These are phyloP conservation scores for Colletotrichum chlorophyti DNA, from an alignment of 2,329 filamentous ascomycete genomes.

Conservation along the genomic window DNA sequence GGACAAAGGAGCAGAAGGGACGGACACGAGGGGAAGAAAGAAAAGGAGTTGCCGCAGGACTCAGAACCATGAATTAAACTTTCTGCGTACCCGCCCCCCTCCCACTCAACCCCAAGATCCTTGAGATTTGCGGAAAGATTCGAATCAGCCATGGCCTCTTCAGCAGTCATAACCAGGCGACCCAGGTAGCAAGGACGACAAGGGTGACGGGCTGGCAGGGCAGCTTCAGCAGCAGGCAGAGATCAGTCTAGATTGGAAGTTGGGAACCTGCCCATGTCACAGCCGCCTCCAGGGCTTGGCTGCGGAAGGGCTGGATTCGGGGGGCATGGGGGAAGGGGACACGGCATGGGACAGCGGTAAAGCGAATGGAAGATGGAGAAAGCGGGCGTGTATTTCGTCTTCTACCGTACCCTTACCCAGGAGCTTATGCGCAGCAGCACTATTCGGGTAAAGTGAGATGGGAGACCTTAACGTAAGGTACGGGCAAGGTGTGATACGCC, in stretches of 20 bases:
- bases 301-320: background rate
- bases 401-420: background rate
- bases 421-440: no score
- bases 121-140: constrained; percentile 7
- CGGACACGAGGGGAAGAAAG: background rate
- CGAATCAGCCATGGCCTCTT: background rate
- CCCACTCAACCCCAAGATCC: background rate
- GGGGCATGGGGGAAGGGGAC: background rate
- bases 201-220: background rate
- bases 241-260: no score
- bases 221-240: background rate
- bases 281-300: constrained; percentile 10
- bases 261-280: constrained; percentile 7
- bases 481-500: no score
- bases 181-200: background rate
- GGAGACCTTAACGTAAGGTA: no score
- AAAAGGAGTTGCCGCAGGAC: background rate
- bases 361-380: background rate
- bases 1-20: background rate
- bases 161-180: background rate
- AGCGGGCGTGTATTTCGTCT: background rate
- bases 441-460: no score
- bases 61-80: constrained; percentile 5
- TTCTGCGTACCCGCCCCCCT: constrained; percentile 6
- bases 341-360: background rate